These are phyloP conservation scores for Pyrus betulifolia DNA, from an alignment of 306 rosid genomes.

Conservation along the genomic window DNA sequence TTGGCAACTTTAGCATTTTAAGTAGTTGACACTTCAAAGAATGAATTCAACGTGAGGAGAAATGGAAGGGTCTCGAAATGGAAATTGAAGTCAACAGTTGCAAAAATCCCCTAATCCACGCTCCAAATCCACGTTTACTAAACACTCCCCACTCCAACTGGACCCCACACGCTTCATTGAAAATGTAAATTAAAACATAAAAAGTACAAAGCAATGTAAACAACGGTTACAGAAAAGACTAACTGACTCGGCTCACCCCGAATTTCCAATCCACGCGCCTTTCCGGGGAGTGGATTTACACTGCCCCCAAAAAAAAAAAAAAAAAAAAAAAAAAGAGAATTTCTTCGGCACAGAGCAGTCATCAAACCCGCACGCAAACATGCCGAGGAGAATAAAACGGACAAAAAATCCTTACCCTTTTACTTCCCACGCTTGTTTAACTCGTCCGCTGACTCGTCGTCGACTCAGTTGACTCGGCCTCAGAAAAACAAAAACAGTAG, in stretches of 20 bases:
- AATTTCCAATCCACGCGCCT: not conserved
- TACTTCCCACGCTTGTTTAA: not conserved
- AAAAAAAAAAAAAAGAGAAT: not conserved
- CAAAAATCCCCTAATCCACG: not conserved
- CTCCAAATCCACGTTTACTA: not conserved
- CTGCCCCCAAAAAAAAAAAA: not conserved
- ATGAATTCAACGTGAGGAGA: too few relatives aligned
- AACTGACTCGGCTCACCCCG: not conserved
- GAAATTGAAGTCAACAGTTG: not conserved
- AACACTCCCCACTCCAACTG: not conserved
- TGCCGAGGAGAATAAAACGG: not conserved
- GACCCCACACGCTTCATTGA: not conserved
- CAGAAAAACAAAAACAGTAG: not conserved
- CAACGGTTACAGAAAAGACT: not conserved
- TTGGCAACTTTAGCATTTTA: too few relatives aligned
- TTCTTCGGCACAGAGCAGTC: not conserved
- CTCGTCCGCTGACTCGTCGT: conserved; percentile 30
- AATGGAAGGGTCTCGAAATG: too few relatives aligned
- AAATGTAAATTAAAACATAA: not conserved
- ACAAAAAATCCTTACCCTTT: not conserved
- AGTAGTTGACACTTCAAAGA: too few relatives aligned
- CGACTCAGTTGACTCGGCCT: conserved; percentile 20
- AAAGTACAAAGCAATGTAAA: not conserved
- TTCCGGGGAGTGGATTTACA: not conserved
- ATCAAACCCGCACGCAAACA: not conserved